These are phyloP conservation scores for Metarhizium album DNA, from an alignment of 2,329 filamentous ascomycete genomes.

Conservation along the genomic window DNA sequence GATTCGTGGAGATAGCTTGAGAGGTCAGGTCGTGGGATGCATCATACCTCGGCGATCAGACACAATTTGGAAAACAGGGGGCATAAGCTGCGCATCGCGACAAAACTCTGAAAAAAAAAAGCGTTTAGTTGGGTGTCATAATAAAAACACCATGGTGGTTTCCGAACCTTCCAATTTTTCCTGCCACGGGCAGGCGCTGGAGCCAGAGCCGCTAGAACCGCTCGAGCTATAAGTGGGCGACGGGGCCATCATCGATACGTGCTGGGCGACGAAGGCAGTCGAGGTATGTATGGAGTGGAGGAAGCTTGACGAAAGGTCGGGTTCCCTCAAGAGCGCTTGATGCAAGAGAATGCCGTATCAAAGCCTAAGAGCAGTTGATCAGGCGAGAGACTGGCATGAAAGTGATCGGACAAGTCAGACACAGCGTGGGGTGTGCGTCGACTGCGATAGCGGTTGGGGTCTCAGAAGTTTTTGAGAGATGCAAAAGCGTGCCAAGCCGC, in stretches of 20 bases:
- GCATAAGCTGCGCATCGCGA: constrained; percentile 37
- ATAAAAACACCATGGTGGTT: not conserved
- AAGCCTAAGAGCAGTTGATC: not conserved
- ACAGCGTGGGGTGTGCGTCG: constrained; percentile 1
- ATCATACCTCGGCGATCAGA: constrained; percentile 62
- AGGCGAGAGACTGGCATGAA: constrained; percentile 4
- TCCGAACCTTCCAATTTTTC: constrained; percentile 42
- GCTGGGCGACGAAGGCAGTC: not conserved
- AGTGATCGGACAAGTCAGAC: constrained; percentile 6
- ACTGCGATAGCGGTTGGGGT: constrained; percentile 5
- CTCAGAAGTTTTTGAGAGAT: constrained; percentile 4
- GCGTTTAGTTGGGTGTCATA: not conserved
- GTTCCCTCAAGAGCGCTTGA: not conserved
- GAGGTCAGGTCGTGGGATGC: not conserved
- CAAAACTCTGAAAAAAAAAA: constrained; percentile 39
- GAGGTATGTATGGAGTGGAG: not conserved
- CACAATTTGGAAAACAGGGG: constrained; percentile 57
- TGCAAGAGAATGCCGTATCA: not conserved
- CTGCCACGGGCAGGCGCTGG: constrained; percentile 34
- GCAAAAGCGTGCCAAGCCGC: not conserved
- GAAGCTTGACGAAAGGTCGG: not conserved
- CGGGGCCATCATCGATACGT: constrained; percentile 11
- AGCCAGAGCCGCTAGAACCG: constrained; percentile 12
- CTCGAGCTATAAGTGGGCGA: constrained; percentile 16
- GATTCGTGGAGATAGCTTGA: not conserved